Percentiles rank a stretch among this genome's conserved stretches.
phyloP scores from a whole-genome alignment of 768 basidiomycete species.

The Tephrocybe sp. region DNA sequence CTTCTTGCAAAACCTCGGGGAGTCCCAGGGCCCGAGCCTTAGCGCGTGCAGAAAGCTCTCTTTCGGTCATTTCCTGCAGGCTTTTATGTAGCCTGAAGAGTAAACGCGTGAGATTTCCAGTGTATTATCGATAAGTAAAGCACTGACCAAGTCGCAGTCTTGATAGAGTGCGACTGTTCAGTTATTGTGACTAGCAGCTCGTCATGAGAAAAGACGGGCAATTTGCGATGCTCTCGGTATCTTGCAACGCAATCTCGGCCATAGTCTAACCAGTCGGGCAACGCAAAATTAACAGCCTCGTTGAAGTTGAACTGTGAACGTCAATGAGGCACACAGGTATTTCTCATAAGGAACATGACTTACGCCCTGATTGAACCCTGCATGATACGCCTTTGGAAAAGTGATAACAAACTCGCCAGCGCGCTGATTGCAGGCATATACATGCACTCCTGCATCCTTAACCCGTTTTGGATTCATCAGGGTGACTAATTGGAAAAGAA shows the following conservation, averaged over 20 bases:
- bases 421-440: slow-evolving; percentile 93
- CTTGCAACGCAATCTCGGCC: slow-evolving; percentile 87
- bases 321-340: slow-evolving; percentile 15
- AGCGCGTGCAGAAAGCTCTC: slow-evolving; percentile 71
- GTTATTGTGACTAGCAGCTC: slow-evolving; percentile 97
- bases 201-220: slow-evolving; percentile 98
- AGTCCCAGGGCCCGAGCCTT: slow-evolving; percentile 59
- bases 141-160: slow-evolving; percentile 87
- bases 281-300: slow-evolving; percentile 97
- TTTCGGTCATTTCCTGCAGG: slow-evolving; percentile 84
- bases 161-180: slow-evolving; percentile 89
- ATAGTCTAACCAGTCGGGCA: slow-evolving; percentile 90
- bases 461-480: slow-evolving; percentile 93
- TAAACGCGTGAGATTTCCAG: slow-evolving; percentile 2
- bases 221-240: slow-evolving; percentile 87
- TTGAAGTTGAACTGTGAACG: slow-evolving; percentile 87
- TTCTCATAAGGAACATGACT: slow-evolving; percentile 27
- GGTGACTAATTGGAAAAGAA: slow-evolving; percentile 96
- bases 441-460: slow-evolving; percentile 83
- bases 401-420: slow-evolving; percentile 98
- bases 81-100: slow-evolving; percentile 73
- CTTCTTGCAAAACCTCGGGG: slow-evolving; percentile 67
- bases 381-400: slow-evolving; percentile 96
- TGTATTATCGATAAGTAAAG: neutral
- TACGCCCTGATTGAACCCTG: slow-evolving; percentile 98